Evolutionary conservation across 352 stramenopile species (phyloP), one percentile per base, ranked within the genome.

Genomic region (Labyrinthula sp.): DNA sequence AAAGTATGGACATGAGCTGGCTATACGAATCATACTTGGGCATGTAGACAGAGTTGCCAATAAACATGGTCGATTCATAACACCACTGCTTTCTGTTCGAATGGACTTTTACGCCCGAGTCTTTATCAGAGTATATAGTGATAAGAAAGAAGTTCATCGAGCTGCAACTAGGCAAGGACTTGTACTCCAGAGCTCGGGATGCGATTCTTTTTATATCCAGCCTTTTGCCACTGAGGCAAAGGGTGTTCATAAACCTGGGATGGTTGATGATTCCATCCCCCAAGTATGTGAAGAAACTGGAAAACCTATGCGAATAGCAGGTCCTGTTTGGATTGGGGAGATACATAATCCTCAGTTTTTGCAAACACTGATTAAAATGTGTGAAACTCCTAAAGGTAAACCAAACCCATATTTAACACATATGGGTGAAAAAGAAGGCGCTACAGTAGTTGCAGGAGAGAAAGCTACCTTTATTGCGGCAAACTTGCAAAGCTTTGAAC

Each of bases 91-190:
- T 17, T 93, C 77, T 26, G 89, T 95, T 43, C 90, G 84, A 52
- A 96, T 98, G 59, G 84, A 95, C 47, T 99, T 99, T 60, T 99
- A 99, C 68, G 72, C 95, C 30, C 82, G 91, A 36, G 77, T 97
- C 29, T 99, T 99, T 67, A 86, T 99, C 10, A 82, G 91, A 47
- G 84, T 99, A 30, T 92, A 84, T 64, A 79, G 92, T 57, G 85
- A 82, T 40, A 87, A 88, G 14, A 69, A 78, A 10, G 86, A 90
- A 55, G 82, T 85, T 26, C 92, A 93, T 63, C 71, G 82, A 69
- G 59, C 75, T 22, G 72, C 61, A 17, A 50, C 71, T 12, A 77
- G 71, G 36, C 65, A 69, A 36, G 67, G 62, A 10, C 64, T 74
- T 56, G 65, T 87, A 1, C 72, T 76, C 34, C 71, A 89, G 70